Percentiles rank a stretch among this genome's conserved stretches.
Evolutionary conservation across 139 green algal species (phyloP).

Genomic region (Closterium sp.): DNA sequence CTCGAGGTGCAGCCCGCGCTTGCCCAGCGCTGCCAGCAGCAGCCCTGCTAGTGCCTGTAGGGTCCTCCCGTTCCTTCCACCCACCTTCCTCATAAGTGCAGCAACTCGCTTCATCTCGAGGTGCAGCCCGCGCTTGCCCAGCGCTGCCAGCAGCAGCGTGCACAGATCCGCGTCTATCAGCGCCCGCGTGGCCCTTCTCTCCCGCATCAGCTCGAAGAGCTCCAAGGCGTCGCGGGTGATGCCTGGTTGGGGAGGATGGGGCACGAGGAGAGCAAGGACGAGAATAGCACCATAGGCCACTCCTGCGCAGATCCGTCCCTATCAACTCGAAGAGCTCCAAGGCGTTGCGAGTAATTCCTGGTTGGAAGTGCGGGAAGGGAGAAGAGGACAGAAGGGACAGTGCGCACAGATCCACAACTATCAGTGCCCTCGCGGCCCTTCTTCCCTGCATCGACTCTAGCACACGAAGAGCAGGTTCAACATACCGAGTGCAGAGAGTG

Average conservation of each 20-base stretch:
- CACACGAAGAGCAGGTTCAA: too few relatives aligned
- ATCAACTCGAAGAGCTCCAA: background rate
- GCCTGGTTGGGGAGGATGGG: background rate
- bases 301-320: background rate
- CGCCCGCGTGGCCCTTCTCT: background rate
- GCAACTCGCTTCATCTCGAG: too few relatives aligned
- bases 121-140: background rate
- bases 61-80: too few relatives aligned
- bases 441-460: too few relatives aligned
- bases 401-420: background rate
- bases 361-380: background rate
- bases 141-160: background rate
- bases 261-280: background rate
- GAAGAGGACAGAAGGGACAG: too few relatives aligned
- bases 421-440: background rate
- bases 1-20: too few relatives aligned
- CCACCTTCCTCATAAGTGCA: too few relatives aligned
- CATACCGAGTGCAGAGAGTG: background rate
- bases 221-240: background rate
- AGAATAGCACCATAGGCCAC: background rate
- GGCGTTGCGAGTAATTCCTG: background rate
- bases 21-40: too few relatives aligned
- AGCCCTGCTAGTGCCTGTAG: too few relatives aligned
- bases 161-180: background rate
- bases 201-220: background rate